A percentile compares a stretch with the other conserved stretches of the same genome.
These are phyloP conservation scores for Aurinia saxatilis DNA, from an alignment of 345 rosid genomes.

Conservation along the genomic window DNA sequence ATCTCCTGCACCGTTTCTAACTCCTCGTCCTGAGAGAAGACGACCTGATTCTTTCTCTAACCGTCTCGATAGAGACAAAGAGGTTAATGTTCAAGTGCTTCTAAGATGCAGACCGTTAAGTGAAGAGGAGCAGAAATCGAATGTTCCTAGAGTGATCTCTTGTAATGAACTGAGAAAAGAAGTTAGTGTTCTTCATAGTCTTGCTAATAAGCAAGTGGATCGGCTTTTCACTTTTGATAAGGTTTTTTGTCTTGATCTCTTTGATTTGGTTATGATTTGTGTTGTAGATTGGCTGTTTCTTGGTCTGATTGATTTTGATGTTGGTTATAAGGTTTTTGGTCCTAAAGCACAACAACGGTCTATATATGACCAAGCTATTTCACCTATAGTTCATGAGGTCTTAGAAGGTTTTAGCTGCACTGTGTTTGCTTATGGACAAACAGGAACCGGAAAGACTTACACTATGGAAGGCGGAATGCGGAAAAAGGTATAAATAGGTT, in stretches of 20 bases:
- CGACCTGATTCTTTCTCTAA: constrained; percentile 44
- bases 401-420: constrained; percentile 94
- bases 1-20: constrained; percentile 77
- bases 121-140: constrained; percentile 73
- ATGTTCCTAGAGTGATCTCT: constrained; percentile 50
- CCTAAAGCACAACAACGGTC: constrained; percentile 89
- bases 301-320: background rate
- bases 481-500: constrained; percentile 47
- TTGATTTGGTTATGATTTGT: background rate
- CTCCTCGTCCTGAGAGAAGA: constrained; percentile 83
- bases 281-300: background rate
- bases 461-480: constrained; percentile 97
- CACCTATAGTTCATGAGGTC: constrained; percentile 82
- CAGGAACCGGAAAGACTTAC: constrained; percentile 83
- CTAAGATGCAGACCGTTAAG: constrained; percentile 80
- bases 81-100: constrained; percentile 82
- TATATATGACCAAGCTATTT: constrained; percentile 85
- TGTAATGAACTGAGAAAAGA: constrained; percentile 76
- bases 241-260: constrained; percentile 13
- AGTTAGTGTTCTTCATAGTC: constrained; percentile 61
- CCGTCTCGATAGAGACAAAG: constrained; percentile 74
- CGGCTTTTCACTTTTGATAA: constrained; percentile 78
- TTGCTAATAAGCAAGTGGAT: constrained; percentile 78
- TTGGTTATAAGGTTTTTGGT: constrained; percentile 60
- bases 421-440: constrained; percentile 93